These are phyloP conservation scores for Kazachstania bromeliacearum DNA, from an alignment of 805 yeast genomes.

Conservation along the genomic window DNA sequence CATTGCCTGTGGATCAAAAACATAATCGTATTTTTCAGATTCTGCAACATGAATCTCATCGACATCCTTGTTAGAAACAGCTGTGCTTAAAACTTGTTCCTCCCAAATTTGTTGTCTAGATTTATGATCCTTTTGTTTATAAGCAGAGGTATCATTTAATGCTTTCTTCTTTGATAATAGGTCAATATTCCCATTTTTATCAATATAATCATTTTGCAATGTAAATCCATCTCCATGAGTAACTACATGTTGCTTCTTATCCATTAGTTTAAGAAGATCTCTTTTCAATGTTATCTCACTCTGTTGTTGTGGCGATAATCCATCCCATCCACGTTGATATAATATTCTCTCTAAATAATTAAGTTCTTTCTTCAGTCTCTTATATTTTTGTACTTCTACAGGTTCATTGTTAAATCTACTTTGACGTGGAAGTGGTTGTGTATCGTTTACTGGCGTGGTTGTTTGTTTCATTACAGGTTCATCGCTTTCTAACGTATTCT, in stretches of 20 bases:
- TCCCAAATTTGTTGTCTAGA: conserved; percentile 31
- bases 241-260: conserved; percentile 4
- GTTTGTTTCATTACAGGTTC: not conserved
- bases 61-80: conserved; percentile 13
- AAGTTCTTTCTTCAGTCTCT: conserved; percentile 39
- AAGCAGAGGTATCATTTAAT: not conserved
- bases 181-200: conserved; percentile 32
- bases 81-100: conserved; percentile 25
- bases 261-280: conserved; percentile 37
- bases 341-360: conserved; percentile 41
- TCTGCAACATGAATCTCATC: conserved; percentile 23
- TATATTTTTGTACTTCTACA: conserved; percentile 29
- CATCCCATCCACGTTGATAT: conserved; percentile 43
- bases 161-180: too few species aligned
- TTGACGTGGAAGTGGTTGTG: conserved; percentile 2
- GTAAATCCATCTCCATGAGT: conserved; percentile 34
- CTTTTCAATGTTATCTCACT: conserved; percentile 44
- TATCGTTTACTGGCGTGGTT: not conserved
- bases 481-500: not conserved
- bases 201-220: conserved; percentile 50
- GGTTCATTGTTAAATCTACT: conserved; percentile 7
- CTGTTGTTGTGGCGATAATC: conserved; percentile 39
- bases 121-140: conserved; percentile 28
- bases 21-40: conserved; percentile 54
- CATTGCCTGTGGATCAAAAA: conserved; percentile 58